Evolutionary conservation across 1,139 yeast genomes (phyloP), one percentile per base, ranked within the genome.

Genomic region (Entelexis sorbosivorans): DNA sequence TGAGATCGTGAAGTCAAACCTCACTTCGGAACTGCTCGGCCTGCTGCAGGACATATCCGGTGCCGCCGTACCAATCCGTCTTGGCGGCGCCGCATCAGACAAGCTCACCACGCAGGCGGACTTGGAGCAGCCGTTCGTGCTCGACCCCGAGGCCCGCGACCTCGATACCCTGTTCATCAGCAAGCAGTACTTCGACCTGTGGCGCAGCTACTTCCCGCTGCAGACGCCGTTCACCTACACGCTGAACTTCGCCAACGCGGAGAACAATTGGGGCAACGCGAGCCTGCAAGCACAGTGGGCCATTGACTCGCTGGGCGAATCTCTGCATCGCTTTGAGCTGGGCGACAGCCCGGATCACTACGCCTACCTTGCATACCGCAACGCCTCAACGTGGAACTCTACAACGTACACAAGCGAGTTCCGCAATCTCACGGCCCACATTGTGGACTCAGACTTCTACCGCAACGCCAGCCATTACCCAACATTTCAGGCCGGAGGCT

Each of bases 281-380:
- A 42, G 11, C 28, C 6, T 32, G 8, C 29, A 31, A 17, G 45
- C 45, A 8, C 36, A 42, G 5, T 42, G 45, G 36, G 45, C 45
- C 5, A 11, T 42, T 1, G 36, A 31, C 2, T 13, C 35, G 3
- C 36, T 42, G 3, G 36, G 45, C 14, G 17, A 20, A 16, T 42
- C 36, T 3, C 29, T 42, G 3, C 9, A 20, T 10, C 36, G 19
- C 11, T 42, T 42, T 13, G 45, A 42, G 29, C 29, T 42, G 13
- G 36, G 45, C 19, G 35, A 42, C 45, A 42, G 45, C 29, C 36
- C 45, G 3, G 44, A 39, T 10, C 44, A 39, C 22, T 39, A 39
- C 9, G 34, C 34, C 4, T 39, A 39, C 34, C 33, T 39, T 4
- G 44, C 44, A 7, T 39, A 39, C 24, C 44, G 44, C 16, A 39